phyloP scores from a whole-genome alignment of 352 stramenopile genomes.

The Globisporangium yorkense region DNA sequence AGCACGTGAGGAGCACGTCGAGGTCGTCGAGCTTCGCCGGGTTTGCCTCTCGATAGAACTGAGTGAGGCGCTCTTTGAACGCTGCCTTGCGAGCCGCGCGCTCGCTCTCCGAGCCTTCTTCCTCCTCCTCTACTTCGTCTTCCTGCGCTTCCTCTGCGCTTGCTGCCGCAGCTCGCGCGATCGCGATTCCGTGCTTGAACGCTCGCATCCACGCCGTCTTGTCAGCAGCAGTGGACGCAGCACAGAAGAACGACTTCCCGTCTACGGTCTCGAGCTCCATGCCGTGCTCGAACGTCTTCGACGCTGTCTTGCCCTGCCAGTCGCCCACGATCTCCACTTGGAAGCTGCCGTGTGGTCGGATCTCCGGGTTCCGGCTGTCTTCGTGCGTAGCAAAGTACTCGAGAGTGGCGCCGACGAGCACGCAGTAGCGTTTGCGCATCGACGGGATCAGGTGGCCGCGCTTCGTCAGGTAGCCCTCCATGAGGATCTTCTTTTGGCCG shows the following conservation, averaged over 20 bases:
- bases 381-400: conserved; percentile 68
- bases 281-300: conserved; percentile 44
- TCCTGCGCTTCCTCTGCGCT: conserved; percentile 1
- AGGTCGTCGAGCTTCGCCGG: conserved; percentile 41
- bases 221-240: conserved; percentile 39
- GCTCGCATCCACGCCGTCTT: conserved; percentile 59
- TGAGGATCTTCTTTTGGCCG: conserved; percentile 21
- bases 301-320: conserved; percentile 62
- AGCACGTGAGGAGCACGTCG: conserved; percentile 41
- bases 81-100: conserved; percentile 10
- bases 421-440: conserved; percentile 73
- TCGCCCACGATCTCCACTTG: conserved; percentile 48
- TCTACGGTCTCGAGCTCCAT: conserved; percentile 67
- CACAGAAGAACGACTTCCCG: conserved; percentile 69
- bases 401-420: conserved; percentile 44
- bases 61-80: conserved; percentile 31
- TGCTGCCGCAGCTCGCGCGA: conserved; percentile 15
- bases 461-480: conserved; percentile 77
- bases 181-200: conserved; percentile 45
- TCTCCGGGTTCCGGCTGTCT: conserved; percentile 42
- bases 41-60: conserved; percentile 58
- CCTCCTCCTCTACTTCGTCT: background rate
- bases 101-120: conserved; percentile 13
- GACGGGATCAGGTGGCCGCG: conserved; percentile 64
- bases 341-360: conserved; percentile 28